Evolutionary conservation across 805 yeast species (phyloP).

Genomic region (Yarrowia bubula): DNA sequence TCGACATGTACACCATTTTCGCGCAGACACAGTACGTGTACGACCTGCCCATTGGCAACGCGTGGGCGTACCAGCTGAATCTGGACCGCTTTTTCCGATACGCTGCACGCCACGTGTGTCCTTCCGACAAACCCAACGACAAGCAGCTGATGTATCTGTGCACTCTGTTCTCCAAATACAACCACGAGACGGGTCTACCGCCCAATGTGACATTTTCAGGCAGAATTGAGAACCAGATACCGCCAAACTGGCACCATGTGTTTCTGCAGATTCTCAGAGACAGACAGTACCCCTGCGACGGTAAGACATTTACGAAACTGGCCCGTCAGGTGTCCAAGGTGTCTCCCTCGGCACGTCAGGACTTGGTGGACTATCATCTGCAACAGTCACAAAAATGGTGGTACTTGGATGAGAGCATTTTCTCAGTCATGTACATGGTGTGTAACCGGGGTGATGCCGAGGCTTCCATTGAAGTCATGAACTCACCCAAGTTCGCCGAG

Average conservation of each 20-base stretch:
- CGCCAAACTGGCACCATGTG: slow-evolving; percentile 9
- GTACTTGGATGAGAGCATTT: slow-evolving; percentile 11
- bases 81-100: neutral
- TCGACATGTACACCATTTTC: neutral
- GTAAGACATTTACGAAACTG: neutral
- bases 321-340: neutral
- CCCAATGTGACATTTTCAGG: slow-evolving; percentile 3
- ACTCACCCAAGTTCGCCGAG: neutral
- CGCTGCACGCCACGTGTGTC: neutral
- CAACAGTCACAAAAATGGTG: slow-evolving; percentile 14
- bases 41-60: slow-evolving; percentile 18
- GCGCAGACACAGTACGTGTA: slow-evolving; percentile 18
- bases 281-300: slow-evolving; percentile 14
- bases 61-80: slow-evolving; percentile 12
- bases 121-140: neutral
- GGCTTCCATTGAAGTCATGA: slow-evolving; percentile 23
- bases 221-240: neutral
- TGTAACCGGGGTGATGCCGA: slow-evolving; percentile 22
- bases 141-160: neutral
- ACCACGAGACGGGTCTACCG: slow-evolving; percentile 16
- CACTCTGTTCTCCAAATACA: slow-evolving; percentile 1
- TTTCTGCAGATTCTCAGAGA: slow-evolving; percentile 9
- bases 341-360: slow-evolving; percentile 9
- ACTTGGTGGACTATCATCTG: slow-evolving; percentile 18
- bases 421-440: slow-evolving; percentile 10